Percentiles rank a stretch among this genome's conserved stretches.
Evolutionary conservation across 2,329 filamentous ascomycete genomes (phyloP).

Genomic region (Ophiostoma fasciatum): DNA sequence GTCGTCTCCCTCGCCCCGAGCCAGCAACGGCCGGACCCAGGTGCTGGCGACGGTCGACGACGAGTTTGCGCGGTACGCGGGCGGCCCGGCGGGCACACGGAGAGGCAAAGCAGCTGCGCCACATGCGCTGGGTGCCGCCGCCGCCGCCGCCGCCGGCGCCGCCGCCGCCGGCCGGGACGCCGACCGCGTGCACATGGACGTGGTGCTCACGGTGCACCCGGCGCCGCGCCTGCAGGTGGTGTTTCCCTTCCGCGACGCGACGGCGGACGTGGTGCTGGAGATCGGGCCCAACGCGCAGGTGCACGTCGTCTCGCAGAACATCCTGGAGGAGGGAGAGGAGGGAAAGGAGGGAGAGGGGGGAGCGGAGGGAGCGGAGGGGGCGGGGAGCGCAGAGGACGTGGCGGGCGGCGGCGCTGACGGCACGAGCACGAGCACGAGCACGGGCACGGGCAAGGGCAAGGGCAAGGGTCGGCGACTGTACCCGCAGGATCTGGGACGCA

Average conservation of each 20-base stretch:
- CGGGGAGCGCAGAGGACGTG: no score
- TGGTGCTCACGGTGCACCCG: slow-evolving; percentile 36
- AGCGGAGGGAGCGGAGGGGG: no score
- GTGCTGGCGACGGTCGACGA: slow-evolving; percentile 14
- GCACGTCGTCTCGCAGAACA: slow-evolving; percentile 42
- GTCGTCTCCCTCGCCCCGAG: not conserved
- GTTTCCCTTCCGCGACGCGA: slow-evolving; percentile 34
- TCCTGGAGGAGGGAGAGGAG: slow-evolving; percentile 20
- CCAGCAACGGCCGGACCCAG: not conserved
- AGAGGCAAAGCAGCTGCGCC: no score
- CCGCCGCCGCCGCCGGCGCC: no score
- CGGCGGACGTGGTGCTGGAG: slow-evolving; percentile 40
- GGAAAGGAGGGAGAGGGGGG: no score
- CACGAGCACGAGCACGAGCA: not conserved
- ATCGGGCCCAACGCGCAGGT: slow-evolving; percentile 46
- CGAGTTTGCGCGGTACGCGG: slow-evolving; percentile 14
- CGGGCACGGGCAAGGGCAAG: slow-evolving; percentile 9
- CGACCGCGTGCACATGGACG: slow-evolving; percentile 27
- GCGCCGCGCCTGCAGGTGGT: slow-evolving; percentile 34
- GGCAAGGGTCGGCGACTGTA: slow-evolving; percentile 23
- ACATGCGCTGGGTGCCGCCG: no score
- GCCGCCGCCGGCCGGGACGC: not conserved
- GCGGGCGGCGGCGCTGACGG: no score
- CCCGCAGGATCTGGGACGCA: slow-evolving; percentile 27
- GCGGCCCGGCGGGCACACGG: not conserved